Percentiles rank a stretch among this genome's conserved stretches.
phyloP scores from a whole-genome alignment of 1,139 yeast genomes.

The Debaryomycetaceae sp. region DNA sequence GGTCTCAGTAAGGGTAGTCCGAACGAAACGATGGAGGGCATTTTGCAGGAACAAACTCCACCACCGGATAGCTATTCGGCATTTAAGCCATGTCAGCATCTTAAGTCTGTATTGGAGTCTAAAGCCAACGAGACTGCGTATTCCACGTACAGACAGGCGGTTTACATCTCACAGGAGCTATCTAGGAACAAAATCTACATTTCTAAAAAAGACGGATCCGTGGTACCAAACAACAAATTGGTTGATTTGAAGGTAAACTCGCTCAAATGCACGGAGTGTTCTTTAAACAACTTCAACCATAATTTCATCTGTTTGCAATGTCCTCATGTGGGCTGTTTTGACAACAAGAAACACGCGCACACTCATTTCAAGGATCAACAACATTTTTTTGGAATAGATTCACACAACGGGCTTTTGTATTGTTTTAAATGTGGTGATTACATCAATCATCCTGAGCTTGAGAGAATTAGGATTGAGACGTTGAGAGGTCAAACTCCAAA shows the following conservation, averaged over 20 bases:
- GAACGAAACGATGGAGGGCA: not conserved
- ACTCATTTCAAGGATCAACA: slow-evolving; percentile 58
- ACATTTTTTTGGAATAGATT: slow-evolving; percentile 74
- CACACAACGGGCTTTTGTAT: slow-evolving; percentile 56
- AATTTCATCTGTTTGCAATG: slow-evolving; percentile 78
- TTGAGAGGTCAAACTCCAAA: slow-evolving; percentile 5
- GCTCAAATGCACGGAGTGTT: slow-evolving; percentile 51
- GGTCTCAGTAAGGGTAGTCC: not conserved
- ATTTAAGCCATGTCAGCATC: slow-evolving; percentile 52
- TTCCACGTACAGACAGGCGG: slow-evolving; percentile 58
- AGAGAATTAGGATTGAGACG: slow-evolving; percentile 43
- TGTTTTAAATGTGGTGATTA: slow-evolving; percentile 79
- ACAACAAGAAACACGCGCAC: slow-evolving; percentile 49
- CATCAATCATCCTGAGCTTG: slow-evolving; percentile 58
- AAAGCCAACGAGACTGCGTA: slow-evolving; percentile 55
- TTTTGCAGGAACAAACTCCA: slow-evolving; percentile 4
- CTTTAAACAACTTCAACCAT: slow-evolving; percentile 42
- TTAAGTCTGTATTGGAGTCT: slow-evolving; percentile 50
- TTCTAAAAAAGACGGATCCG: slow-evolving; percentile 30
- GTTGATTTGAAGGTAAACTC: slow-evolving; percentile 39
- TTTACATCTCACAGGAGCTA: slow-evolving; percentile 41
- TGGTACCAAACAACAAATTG: slow-evolving; percentile 28
- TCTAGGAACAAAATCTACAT: slow-evolving; percentile 18
- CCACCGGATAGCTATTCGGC: slow-evolving; percentile 26
- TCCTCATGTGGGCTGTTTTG: slow-evolving; percentile 74